Evolutionary conservation across 192 early-diverging fungal species (phyloP).

Genomic region (Linnemannia exigua): DNA sequence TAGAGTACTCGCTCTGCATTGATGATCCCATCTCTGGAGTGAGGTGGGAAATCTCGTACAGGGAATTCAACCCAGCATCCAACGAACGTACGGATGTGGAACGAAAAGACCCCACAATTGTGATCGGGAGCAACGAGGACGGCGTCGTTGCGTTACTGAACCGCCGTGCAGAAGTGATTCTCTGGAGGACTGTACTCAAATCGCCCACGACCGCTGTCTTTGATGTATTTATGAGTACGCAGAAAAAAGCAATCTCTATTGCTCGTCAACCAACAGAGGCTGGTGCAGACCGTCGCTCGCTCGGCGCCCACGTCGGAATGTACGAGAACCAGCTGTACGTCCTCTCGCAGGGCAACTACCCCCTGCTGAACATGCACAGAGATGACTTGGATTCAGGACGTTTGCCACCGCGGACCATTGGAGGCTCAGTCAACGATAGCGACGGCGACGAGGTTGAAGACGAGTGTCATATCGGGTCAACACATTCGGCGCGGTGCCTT

Average conservation of each 20-base stretch:
- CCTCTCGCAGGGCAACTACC: conserved; percentile 41
- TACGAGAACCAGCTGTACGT: conserved; percentile 38
- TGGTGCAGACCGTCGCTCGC: background rate
- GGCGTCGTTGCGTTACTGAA: conserved; percentile 16
- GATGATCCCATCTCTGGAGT: conserved; percentile 31
- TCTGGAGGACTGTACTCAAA: conserved; percentile 24
- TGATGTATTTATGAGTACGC: conserved; percentile 22
- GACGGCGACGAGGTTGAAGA: background rate
- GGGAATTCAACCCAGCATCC: conserved; percentile 33
- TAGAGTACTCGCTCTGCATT: conserved; percentile 42
- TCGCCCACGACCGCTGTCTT: conserved; percentile 45
- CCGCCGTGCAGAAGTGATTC: background rate
- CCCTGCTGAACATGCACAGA: conserved; percentile 9
- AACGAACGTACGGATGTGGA: conserved; percentile 4
- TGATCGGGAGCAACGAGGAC: conserved; percentile 38
- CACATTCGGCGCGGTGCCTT: conserved; percentile 25
- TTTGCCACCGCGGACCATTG: conserved; percentile 20
- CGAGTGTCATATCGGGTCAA: conserved; percentile 16
- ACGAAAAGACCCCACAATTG: background rate
- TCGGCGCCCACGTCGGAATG: conserved; percentile 29
- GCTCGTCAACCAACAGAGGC: background rate
- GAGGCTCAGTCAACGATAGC: conserved; percentile 6
- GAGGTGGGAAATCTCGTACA: conserved; percentile 53
- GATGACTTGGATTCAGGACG: background rate
- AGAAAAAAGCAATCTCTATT: background rate